Evolutionary conservation across 1,284 basidiomycete species (phyloP).

Genomic region (Apiotrichum porosum): DNA sequence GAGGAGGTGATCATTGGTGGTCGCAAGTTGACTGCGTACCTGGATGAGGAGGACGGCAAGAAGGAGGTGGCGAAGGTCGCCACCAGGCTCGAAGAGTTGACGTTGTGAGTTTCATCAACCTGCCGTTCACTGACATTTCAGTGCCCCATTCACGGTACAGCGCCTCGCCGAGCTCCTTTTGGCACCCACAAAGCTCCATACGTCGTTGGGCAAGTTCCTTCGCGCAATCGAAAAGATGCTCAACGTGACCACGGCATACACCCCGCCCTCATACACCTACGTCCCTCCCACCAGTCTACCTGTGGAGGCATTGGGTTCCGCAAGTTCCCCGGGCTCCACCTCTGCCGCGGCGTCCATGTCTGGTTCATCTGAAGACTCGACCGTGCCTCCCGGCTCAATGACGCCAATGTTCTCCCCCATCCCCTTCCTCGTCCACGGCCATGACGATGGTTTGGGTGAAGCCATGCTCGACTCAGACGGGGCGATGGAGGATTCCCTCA

Average conservation of each 20-base stretch:
- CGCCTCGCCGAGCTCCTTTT: conserved; percentile 80
- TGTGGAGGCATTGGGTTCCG: neutral
- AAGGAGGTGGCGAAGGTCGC: conserved; percentile 60
- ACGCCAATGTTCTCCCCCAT: conserved; percentile 50
- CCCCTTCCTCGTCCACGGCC: conserved; percentile 36
- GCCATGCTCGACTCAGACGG: conserved; percentile 8
- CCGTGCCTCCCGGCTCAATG: conserved; percentile 37
- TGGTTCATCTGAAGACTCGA: conserved; percentile 18
- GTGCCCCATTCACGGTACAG: conserved; percentile 87
- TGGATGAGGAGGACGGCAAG: conserved; percentile 60
- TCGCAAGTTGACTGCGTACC: conserved; percentile 53
- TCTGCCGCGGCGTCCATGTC: neutral
- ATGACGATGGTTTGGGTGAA: conserved; percentile 15
- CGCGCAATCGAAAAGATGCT: conserved; percentile 81
- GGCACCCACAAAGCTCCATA: conserved; percentile 67
- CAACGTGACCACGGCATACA: conserved; percentile 67
- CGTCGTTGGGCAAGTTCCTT: conserved; percentile 77
- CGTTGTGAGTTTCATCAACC: conserved; percentile 26
- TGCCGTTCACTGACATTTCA: too few species aligned
- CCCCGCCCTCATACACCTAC: conserved; percentile 34
- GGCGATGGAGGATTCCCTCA: conserved; percentile 26
- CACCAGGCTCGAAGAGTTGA: conserved; percentile 65
- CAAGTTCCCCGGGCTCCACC: neutral
- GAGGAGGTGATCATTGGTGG: conserved; percentile 48
- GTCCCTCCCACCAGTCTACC: conserved; percentile 12